Conservation (phyloP, 2,329 filamentous ascomycete genomes). For the Penicillium aurantiogriseum region DNA sequence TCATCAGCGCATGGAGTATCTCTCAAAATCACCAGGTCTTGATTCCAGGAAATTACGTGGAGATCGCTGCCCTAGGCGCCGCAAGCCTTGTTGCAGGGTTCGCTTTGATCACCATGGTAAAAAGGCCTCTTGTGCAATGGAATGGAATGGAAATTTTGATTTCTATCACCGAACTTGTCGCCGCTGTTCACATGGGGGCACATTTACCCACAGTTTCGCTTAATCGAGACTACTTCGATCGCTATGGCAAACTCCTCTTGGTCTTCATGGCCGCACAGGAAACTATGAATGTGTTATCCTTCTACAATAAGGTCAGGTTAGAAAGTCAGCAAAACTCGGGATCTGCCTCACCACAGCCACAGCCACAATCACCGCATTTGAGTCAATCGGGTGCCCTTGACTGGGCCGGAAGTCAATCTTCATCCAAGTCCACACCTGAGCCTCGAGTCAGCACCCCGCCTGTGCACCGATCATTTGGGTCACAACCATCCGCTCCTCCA, state of each 20-base stretch:
- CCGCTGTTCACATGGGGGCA: conserved; percentile 39
- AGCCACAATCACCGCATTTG: conserved; percentile 13
- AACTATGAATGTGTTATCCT: conserved; percentile 30
- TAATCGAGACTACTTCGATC: conserved; percentile 38
- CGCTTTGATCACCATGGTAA: conserved; percentile 39
- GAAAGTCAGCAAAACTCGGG: conserved; percentile 11
- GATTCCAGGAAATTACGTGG: conserved; percentile 39
- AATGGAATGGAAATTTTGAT: conserved; percentile 41
- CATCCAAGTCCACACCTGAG: conserved; percentile 11
- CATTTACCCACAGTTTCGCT: conserved; percentile 32
- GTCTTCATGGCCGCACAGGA: conserved; percentile 43
- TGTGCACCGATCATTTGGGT: conserved; percentile 22
- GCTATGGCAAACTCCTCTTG: conserved; percentile 40
- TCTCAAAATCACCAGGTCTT: conserved; percentile 32
- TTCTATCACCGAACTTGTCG: conserved; percentile 38
- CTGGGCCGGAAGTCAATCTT: conserved; percentile 4
- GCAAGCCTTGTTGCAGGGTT: conserved; percentile 43
- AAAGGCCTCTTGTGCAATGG: conserved; percentile 38
- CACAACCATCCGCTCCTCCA: conserved; percentile 23
- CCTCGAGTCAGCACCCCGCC: conserved; percentile 13
- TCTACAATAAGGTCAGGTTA: conserved; percentile 19
- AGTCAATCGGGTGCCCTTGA: conserved; percentile 6
- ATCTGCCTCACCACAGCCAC: neutral
- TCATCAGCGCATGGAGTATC: conserved; percentile 34
- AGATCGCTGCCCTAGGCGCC: conserved; percentile 39